phyloP scores from a whole-genome alignment of 352 stramenopile species.

The Globisporangium mamillatum region DNA sequence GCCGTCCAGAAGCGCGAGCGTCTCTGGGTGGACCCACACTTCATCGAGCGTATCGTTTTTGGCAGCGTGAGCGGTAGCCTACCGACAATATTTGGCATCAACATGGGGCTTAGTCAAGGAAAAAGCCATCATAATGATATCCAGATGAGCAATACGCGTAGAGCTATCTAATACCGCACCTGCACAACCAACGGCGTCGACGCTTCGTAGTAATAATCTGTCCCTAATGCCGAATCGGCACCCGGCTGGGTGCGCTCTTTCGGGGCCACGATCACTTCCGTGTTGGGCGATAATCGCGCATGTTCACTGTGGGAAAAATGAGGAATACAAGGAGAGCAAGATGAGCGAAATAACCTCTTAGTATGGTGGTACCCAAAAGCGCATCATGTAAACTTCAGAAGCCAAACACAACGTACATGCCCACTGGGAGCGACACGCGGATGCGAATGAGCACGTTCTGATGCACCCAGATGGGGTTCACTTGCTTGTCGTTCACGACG shows the following conservation, averaged over 20 bases:
- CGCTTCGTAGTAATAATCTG: conserved; percentile 59
- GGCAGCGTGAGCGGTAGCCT: neutral
- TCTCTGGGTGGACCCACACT: conserved; percentile 69
- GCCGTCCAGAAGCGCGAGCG: conserved; percentile 55
- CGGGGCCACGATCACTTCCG: conserved; percentile 71
- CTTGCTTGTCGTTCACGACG: conserved; percentile 85
- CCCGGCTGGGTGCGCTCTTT: conserved; percentile 52
- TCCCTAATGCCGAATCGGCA: conserved; percentile 29
- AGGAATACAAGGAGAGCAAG: neutral
- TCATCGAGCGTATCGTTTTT: conserved; percentile 45
- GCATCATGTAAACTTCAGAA: neutral
- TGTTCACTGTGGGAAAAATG: conserved; percentile 39
- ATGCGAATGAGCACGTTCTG: conserved; percentile 76
- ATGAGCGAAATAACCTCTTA: neutral
- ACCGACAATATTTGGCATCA: neutral
- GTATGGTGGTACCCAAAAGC: neutral
- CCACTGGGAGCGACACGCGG: conserved; percentile 46
- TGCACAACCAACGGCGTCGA: conserved; percentile 53
- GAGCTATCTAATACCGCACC: conserved; percentile 16
- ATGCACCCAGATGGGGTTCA: conserved; percentile 81
- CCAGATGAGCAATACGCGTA: neutral
- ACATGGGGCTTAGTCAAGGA: neutral
- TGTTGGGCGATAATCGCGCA: conserved; percentile 63
- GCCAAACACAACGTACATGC: conserved; percentile 44
- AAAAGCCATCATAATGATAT: neutral